Base-by-base conservation (phyloP, 1,284 basidiomycete genomes). In the Boletellus deceptivus region DNA sequence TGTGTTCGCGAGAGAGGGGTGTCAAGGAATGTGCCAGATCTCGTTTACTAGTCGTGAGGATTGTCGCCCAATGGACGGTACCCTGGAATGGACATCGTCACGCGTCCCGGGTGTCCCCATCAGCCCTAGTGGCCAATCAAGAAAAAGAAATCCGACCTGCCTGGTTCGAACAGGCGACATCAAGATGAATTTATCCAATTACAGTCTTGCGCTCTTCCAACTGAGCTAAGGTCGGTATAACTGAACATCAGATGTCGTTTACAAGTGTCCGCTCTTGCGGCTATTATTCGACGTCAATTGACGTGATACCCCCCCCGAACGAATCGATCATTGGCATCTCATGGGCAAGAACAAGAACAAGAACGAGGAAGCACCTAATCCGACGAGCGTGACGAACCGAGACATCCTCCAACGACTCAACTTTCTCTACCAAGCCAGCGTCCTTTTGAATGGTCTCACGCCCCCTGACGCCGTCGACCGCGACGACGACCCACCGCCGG, bases 371-470 rank as follows among this genome's bases (percentile, higher is more conserved):
- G 70, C 60, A 7, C 82, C 84, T 8, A 84, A 78, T 48, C 72
- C 80, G 3, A 75, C 73, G 63, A 78, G 65, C 55, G 72, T 87
- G 34, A 60, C 75, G 4, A 89, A 89, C 63, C 73, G 82, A 34
- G 90, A 92, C 61, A 80, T 87, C 35, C 76, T 90, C 29, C 90
- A 92, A 63, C 78, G 90, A 24, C 75, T 92, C 55, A 91, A 87
- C 70, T 93, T 89, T 65, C 77, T 92, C 27, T 90, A 89, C 62
- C 90, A 92, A 70, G 88, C 89, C 27, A 84, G 86, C 58, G 73
- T 79, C 5, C 83, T 86, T 56, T 70, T 92, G 35, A 75, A 77
- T 48, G 72, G 70, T 17, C 63, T 83, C 35, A 55, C 58, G 41
- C 63, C 49, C 50, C 48, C 35, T 44, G 14, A 34, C 10, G 0